Conservation (phyloP, 2,329 filamentous ascomycete species). For the Lecanicillium sp. region DNA sequence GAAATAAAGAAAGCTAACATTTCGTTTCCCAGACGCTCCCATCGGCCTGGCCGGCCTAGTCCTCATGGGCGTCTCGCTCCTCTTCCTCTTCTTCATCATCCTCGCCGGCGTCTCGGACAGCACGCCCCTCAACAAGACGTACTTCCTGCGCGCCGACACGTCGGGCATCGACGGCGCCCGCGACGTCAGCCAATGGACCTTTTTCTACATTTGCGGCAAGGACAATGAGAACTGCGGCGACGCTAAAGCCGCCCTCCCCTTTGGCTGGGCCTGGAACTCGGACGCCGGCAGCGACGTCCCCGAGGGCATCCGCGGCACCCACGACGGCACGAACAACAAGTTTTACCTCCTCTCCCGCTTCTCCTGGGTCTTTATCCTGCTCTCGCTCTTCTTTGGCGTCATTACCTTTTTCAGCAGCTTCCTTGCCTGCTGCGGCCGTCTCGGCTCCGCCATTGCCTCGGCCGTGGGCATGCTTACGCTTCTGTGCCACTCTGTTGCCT, state of each 20-base stretch:
- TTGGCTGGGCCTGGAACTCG: conserved; percentile 63
- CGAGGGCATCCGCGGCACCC: conserved; percentile 36
- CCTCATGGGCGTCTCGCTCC: conserved; percentile 42
- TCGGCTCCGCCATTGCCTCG: conserved; percentile 61
- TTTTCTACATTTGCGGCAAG: conserved; percentile 72
- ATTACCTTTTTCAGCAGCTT: conserved; percentile 60
- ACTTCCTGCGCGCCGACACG: conserved; percentile 79
- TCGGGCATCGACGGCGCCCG: conserved; percentile 62
- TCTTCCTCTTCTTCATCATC: conserved; percentile 53
- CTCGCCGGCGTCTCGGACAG: conserved; percentile 43
- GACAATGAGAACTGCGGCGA: conserved; percentile 57
- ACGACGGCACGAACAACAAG: conserved; percentile 45
- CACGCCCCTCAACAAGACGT: conserved; percentile 63
- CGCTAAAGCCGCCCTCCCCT: conserved; percentile 54
- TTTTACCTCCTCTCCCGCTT: conserved; percentile 88
- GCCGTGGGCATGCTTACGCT: conserved; percentile 51
- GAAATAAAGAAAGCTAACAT: conserved; percentile 6
- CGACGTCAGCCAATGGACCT: conserved; percentile 74
- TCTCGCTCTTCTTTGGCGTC: conserved; percentile 72
- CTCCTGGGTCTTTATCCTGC: conserved; percentile 85
- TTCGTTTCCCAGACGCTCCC: conserved; percentile 24
- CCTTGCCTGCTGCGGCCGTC: conserved; percentile 61
- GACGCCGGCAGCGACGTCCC: conserved; percentile 35
- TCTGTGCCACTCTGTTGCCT: conserved; percentile 61
- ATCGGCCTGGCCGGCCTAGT: conserved; percentile 36